Percentiles rank a stretch among this genome's conserved stretches.
Conservation (phyloP, 805 yeast species). For the Kazachstania africana region DNA sequence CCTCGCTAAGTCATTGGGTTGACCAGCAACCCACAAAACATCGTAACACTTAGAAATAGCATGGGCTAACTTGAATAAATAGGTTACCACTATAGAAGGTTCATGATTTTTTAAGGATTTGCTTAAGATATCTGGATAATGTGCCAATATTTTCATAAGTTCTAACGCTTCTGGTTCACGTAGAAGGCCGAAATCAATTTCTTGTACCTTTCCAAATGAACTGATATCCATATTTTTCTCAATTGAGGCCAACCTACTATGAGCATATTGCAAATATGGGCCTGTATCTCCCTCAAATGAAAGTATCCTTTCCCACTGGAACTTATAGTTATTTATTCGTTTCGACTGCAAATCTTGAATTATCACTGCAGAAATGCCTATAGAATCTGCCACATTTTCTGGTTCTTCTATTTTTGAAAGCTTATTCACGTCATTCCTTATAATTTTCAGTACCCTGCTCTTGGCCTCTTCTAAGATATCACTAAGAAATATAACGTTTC, state of each 20-base stretch:
- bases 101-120: slow-evolving; percentile 76
- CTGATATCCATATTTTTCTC: slow-evolving; percentile 69
- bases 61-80: slow-evolving; percentile 83
- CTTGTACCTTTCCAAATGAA: slow-evolving; percentile 28
- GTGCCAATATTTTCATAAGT: slow-evolving; percentile 66
- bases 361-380: slow-evolving; percentile 96
- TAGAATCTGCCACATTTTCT: slow-evolving; percentile 84
- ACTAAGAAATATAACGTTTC: slow-evolving; percentile 95
- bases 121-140: slow-evolving; percentile 82
- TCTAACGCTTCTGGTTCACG: slow-evolving; percentile 59
- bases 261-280: slow-evolving; percentile 96
- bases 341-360: slow-evolving; percentile 97
- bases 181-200: slow-evolving; percentile 48
- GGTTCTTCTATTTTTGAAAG: slow-evolving; percentile 91
- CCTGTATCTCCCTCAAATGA: slow-evolving; percentile 99
- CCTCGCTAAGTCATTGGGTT: slow-evolving; percentile 68
- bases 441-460: slow-evolving; percentile 89
- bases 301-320: slow-evolving; percentile 95
- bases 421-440: slow-evolving; percentile 82
- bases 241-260: slow-evolving; percentile 87
- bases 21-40: slow-evolving; percentile 94
- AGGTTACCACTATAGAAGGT: slow-evolving; percentile 90
- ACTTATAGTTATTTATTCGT: slow-evolving; percentile 88
- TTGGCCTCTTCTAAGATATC: slow-evolving; percentile 85
- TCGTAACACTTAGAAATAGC: slow-evolving; percentile 94